Base-by-base conservation (phyloP, 2,329 filamentous ascomycete species). In the Cercospora citrullina region DNA sequence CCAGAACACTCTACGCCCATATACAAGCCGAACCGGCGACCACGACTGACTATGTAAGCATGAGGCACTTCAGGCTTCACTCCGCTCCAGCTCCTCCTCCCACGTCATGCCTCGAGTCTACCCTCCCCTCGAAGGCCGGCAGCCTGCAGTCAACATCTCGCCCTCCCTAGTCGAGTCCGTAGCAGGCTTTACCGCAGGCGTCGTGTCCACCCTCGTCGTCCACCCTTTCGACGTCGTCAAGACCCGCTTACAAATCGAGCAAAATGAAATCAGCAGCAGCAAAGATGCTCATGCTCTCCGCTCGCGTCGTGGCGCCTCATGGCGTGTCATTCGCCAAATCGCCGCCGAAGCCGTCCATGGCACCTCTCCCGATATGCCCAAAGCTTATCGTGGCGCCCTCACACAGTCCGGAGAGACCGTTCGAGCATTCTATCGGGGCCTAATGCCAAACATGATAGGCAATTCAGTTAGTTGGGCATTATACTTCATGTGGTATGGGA, bases 171-270 rank as follows among this genome's bases (percentile, higher is more conserved):
- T 97, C 80, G 95, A 98, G 86, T 90, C 91, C 76, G 85, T 94
- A 79, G 93, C 95, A 69, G 95, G 95, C 74, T 90, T 99, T 80
- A 91, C 90, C 72, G 95, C 95, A 68, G 95, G 95, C 69, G 86
- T 93, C 66, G 86, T 93, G 74, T 91, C 94, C 63, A 98, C 95
- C 26, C 85, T 98, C 60, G 90, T 89, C 66, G 91, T 95, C 63
- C 94, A 98, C 78, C 95, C 95, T 33, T 88, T 99, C 68, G 95
- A 99, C 81, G 89, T 99, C 71, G 89, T 98, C 78, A 99, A 99
- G 85, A 98, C 94, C 69, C 91, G 95, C 71, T 89, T 99, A 78
- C 95, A 99, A 83, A 76, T 78, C 66, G 72, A 77, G 66, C 69
- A 73, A 39, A 69, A 71, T 55, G 65, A 69, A 5, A 59, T 59